Evolutionary conservation across 495 filamentous ascomycete genomes (phyloP).

Genomic region (Pseudevernia furfuracea): DNA sequence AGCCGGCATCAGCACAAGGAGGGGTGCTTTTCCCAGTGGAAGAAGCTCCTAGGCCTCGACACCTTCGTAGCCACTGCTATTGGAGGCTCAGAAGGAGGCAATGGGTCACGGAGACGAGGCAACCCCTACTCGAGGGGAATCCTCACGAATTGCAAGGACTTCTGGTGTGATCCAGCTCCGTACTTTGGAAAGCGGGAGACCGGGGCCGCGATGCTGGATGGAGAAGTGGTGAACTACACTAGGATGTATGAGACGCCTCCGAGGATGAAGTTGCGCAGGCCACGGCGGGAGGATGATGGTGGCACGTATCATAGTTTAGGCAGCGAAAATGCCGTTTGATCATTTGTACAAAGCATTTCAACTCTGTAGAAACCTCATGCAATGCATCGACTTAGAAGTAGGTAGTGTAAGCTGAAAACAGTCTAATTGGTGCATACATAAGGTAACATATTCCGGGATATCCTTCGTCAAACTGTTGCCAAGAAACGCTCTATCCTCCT

Average conservation of each 20-base stretch:
- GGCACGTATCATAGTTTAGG: constrained; percentile 33
- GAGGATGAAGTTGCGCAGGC: constrained; percentile 47
- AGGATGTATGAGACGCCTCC: constrained; percentile 78
- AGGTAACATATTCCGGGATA: no score
- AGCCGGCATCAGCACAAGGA: constrained; percentile 39
- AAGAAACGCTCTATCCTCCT: no score
- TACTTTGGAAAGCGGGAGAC: constrained; percentile 66
- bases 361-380: not conserved
- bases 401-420: no score
- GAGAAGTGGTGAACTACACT: constrained; percentile 75
- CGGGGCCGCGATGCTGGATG: constrained; percentile 63
- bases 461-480: no score
- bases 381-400: not conserved
- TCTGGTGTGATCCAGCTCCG: constrained; percentile 86
- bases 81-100: constrained; percentile 48
- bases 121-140: constrained; percentile 84
- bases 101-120: constrained; percentile 40
- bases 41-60: constrained; percentile 77
- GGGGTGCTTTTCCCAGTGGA: constrained; percentile 70
- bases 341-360: not conserved
- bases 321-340: constrained; percentile 30
- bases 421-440: no score
- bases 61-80: constrained; percentile 80
- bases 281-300: constrained; percentile 18
- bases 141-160: constrained; percentile 84